Percentiles rank a stretch among this genome's conserved stretches.
phyloP scores from a whole-genome alignment of 305 asterid species.

The Fraxinus paxiana region DNA sequence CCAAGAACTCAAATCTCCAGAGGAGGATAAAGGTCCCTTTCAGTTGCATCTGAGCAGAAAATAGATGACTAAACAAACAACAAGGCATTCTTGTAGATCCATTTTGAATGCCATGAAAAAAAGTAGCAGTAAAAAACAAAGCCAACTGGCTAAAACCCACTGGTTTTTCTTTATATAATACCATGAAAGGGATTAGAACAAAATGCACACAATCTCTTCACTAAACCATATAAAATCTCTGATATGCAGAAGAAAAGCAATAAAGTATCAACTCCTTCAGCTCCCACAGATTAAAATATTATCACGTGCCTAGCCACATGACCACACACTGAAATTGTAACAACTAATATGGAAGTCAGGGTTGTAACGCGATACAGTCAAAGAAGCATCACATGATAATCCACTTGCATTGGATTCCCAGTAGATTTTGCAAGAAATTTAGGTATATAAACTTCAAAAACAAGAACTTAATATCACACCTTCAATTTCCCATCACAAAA shows the following conservation, averaged over 20 bases:
- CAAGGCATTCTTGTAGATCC: constrained; percentile 3
- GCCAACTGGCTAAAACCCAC: constrained; percentile 23
- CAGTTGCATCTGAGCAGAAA: constrained; percentile 1
- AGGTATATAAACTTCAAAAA: constrained; percentile 20
- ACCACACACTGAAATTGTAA: constrained; percentile 37
- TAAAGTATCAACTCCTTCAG: constrained; percentile 21
- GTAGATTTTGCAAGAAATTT: constrained; percentile 20
- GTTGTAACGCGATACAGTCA: constrained; percentile 43
- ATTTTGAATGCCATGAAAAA: not conserved
- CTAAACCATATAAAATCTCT: constrained; percentile 14
- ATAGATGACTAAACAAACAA: not conserved
- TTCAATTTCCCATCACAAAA: constrained; percentile 26
- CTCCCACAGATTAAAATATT: constrained; percentile 28
- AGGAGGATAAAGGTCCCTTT: not conserved
- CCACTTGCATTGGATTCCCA: constrained; percentile 49
- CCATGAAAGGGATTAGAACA: constrained; percentile 20
- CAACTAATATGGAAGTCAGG: constrained; percentile 53
- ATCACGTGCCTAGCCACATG: constrained; percentile 60
- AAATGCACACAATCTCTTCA: constrained; percentile 13
- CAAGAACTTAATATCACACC: constrained; percentile 9
- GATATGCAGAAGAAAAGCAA: constrained; percentile 13
- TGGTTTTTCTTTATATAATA: not conserved
- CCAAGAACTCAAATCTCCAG: not conserved
- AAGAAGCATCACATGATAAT: constrained; percentile 52
- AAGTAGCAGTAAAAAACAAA: not conserved